Conservation (phyloP, 176 grass and related monocot genomes). For the Eleusine indica region DNA sequence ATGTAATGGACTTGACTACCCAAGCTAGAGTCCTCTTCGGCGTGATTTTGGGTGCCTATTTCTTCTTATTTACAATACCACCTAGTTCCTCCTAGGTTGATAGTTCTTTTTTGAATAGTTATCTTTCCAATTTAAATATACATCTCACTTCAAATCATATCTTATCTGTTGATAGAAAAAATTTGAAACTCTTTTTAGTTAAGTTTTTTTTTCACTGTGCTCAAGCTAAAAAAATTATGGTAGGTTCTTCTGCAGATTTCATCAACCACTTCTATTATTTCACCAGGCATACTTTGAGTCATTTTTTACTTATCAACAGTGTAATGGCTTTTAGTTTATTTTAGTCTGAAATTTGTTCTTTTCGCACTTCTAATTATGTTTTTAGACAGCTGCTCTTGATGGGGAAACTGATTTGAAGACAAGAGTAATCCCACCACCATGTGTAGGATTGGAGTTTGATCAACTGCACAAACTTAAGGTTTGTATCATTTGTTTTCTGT, state of each 20-base stretch:
- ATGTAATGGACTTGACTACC: too few species aligned
- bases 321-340: background rate
- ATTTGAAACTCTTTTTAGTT: background rate
- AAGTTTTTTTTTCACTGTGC: conserved; percentile 16
- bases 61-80: background rate
- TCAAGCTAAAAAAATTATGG: background rate
- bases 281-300: too few species aligned
- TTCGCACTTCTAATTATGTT: conserved; percentile 38
- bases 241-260: too few species aligned
- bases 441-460: conserved; percentile 73
- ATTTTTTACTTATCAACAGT: too few species aligned
- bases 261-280: too few species aligned
- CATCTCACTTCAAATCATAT: conserved; percentile 1
- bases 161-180: background rate
- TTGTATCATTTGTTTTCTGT: conserved; percentile 20
- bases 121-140: conserved; percentile 6
- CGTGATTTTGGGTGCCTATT: background rate
- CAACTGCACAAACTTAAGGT: conserved; percentile 98
- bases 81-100: background rate
- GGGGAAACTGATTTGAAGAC: conserved; percentile 97
- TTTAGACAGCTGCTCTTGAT: conserved; percentile 93
- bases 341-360: background rate
- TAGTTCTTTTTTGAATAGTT: conserved; percentile 4
- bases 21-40: background rate
- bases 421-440: conserved; percentile 69